Evolutionary conservation across 306 rosid genomes (phyloP).

Genomic region (Aeschynomene evenia): DNA sequence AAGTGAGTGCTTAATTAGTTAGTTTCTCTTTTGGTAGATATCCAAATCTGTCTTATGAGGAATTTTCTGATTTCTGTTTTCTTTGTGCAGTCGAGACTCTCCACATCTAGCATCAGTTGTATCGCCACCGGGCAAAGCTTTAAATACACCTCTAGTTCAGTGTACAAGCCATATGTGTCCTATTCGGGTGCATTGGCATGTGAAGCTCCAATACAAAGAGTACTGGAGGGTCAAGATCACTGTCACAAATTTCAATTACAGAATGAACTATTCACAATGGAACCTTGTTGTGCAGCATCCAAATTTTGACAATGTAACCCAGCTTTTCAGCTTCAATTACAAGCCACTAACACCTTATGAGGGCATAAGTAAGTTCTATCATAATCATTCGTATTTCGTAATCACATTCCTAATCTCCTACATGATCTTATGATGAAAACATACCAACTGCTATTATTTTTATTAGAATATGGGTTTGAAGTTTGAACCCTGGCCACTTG

Average conservation of each 20-base stretch:
- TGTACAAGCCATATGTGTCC: constrained; percentile 94
- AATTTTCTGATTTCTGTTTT: not conserved
- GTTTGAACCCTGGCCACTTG: no score
- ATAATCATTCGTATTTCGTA: constrained; percentile 1
- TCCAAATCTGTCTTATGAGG: not conserved
- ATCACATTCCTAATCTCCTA: not conserved
- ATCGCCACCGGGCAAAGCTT: constrained; percentile 49
- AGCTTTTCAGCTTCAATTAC: constrained; percentile 80
- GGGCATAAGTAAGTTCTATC: constrained; percentile 67
- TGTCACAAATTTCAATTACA: constrained; percentile 85
- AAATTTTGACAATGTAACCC: constrained; percentile 68
- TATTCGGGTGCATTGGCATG: constrained; percentile 84
- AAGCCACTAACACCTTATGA: constrained; percentile 72
- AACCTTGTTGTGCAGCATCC: constrained; percentile 88
- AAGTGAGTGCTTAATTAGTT: constrained; percentile 47
- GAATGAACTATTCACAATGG: constrained; percentile 82
- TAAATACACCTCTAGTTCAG: constrained; percentile 62
- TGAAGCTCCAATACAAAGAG: constrained; percentile 81
- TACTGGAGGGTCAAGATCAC: constrained; percentile 88
- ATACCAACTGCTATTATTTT: not conserved
- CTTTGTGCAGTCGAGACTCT: constrained; percentile 53
- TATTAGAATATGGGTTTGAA: constrained; percentile 28
- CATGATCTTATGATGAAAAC: not conserved
- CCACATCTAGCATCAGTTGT: constrained; percentile 75
- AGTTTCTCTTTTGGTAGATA: not conserved